Evolutionary conservation across 1,284 basidiomycete species (phyloP).

Genomic region (Phellopilus nigrolimitatus): DNA sequence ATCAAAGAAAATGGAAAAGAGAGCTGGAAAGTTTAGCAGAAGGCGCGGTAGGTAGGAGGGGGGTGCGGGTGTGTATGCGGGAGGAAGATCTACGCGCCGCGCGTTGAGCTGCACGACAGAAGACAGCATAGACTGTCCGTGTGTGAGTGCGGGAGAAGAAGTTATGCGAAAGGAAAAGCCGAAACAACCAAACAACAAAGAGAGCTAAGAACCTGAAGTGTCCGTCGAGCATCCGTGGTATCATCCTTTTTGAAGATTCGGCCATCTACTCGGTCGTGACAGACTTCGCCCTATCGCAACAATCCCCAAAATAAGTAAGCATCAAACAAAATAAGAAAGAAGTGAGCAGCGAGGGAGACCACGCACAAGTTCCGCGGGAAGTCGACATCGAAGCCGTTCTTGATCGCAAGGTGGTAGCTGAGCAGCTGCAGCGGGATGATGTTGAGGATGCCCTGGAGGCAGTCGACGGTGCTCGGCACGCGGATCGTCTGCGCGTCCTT

Average conservation of each 20-base stretch:
- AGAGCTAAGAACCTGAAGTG: slow-evolving; percentile 1
- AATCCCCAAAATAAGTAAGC: slow-evolving; percentile 11
- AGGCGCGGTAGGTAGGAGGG: background rate
- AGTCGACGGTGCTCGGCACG: slow-evolving; percentile 92
- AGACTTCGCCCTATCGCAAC: slow-evolving; percentile 64
- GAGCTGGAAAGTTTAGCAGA: background rate
- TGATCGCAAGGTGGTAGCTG: slow-evolving; percentile 94
- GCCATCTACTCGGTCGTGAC: slow-evolving; percentile 73
- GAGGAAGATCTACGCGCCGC: no score
- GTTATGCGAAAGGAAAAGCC: background rate
- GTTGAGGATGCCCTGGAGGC: slow-evolving; percentile 93
- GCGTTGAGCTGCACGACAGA: background rate
- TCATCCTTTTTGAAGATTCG: background rate
- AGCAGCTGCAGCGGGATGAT: slow-evolving; percentile 96
- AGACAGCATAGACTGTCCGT: background rate
- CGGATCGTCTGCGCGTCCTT: slow-evolving; percentile 81
- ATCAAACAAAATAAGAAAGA: slow-evolving; percentile 14
- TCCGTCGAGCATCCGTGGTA: background rate
- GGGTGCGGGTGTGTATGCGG: background rate
- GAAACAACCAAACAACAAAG: background rate
- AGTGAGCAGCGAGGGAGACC: slow-evolving; percentile 16
- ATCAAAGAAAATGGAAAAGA: background rate
- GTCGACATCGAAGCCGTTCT: slow-evolving; percentile 96
- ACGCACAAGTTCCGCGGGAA: slow-evolving; percentile 94
- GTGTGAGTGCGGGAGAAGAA: background rate